phyloP scores from a whole-genome alignment of 1,139 yeast species.

The Diutina pseudorugosa region DNA sequence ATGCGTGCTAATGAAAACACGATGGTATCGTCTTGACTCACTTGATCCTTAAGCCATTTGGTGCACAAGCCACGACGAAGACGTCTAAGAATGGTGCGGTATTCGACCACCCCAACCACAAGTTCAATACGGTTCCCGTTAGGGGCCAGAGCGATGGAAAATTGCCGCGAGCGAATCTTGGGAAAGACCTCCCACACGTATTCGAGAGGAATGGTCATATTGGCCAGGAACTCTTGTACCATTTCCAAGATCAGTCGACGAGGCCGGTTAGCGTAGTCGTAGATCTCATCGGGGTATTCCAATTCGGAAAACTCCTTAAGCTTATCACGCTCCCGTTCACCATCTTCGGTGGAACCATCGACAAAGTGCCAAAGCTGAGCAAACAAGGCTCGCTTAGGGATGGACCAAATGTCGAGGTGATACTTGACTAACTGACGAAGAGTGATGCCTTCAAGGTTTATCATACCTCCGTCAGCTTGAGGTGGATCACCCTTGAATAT shows the following conservation, averaged over 20 bases:
- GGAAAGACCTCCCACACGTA: conserved; percentile 73
- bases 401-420: conserved; percentile 70
- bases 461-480: conserved; percentile 44
- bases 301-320: conserved; percentile 63
- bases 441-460: conserved; percentile 37
- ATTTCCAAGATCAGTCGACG: conserved; percentile 80
- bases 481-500: conserved; percentile 15
- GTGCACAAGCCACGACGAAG: conserved; percentile 79
- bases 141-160: conserved; percentile 66
- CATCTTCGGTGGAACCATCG: conserved; percentile 30
- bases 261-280: conserved; percentile 84
- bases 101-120: conserved; percentile 76
- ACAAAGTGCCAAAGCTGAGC: conserved; percentile 63
- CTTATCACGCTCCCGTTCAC: conserved; percentile 57
- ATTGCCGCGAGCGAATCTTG: conserved; percentile 62
- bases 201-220: conserved; percentile 58
- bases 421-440: conserved; percentile 61
- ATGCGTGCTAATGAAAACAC: conserved; percentile 45
- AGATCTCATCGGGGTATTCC: conserved; percentile 67
- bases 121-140: conserved; percentile 37
- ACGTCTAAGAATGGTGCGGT: conserved; percentile 67
- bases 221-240: conserved; percentile 62
- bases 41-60: conserved; percentile 44
- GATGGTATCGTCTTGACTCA: conserved; percentile 36
- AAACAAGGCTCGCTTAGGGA: conserved; percentile 80